Evolutionary conservation across 75 land plant genomes (phyloP).

Genomic region (Picea sitchensis): DNA sequence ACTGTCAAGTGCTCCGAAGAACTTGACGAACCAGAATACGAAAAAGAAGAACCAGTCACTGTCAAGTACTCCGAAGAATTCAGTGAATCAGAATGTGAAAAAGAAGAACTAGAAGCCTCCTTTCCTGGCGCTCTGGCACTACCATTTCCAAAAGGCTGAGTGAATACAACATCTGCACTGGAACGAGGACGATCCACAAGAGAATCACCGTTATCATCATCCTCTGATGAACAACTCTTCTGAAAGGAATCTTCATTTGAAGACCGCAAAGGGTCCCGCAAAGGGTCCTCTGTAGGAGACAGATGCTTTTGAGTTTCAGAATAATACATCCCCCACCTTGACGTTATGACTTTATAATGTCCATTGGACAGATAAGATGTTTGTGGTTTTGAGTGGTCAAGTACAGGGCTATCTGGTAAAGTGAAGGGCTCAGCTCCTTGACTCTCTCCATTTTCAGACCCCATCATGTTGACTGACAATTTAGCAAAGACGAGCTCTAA

Average conservation of each 20-base stretch:
- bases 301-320: slow-evolving; percentile 6
- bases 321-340: slow-evolving; percentile 11
- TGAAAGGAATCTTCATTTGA: background rate
- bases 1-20: slow-evolving; percentile 4
- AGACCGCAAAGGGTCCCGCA: slow-evolving; percentile 4
- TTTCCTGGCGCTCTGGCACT: background rate
- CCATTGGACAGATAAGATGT: slow-evolving; percentile 21
- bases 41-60: slow-evolving; percentile 2
- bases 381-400: slow-evolving; percentile 19
- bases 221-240: slow-evolving; percentile 4
- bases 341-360: slow-evolving; percentile 28
- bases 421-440: slow-evolving; percentile 12
- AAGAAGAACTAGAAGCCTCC: background rate
- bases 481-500: background rate
- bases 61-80: slow-evolving; percentile 4
- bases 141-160: slow-evolving; percentile 3
- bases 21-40: background rate
- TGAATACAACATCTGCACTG: slow-evolving; percentile 16
- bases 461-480: slow-evolving; percentile 18
- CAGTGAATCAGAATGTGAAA: background rate
- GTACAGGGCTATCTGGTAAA: slow-evolving; percentile 20
- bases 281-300: slow-evolving; percentile 11
- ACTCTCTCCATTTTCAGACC: slow-evolving; percentile 18
- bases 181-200: slow-evolving; percentile 7
- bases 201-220: slow-evolving; percentile 12